These are phyloP conservation scores for Metschnikowia corniflorae DNA, from an alignment of 805 yeast species.

Conservation along the genomic window DNA sequence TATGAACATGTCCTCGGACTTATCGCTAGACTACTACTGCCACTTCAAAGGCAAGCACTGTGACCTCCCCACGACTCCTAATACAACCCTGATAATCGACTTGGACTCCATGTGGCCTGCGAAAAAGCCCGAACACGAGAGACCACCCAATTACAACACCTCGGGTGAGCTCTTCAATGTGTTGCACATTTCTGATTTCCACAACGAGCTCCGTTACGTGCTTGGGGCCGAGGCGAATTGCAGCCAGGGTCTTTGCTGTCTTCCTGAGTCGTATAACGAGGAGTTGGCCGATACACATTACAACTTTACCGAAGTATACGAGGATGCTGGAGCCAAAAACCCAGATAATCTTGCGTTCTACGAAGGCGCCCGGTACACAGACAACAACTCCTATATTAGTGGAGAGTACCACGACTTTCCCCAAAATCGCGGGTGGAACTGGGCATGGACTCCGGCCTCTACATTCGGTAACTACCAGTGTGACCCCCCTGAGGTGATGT, in stretches of 20 bases:
- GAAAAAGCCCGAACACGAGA: slow-evolving; percentile 24
- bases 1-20: slow-evolving; percentile 36
- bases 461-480: slow-evolving; percentile 61
- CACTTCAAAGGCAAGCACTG: slow-evolving; percentile 45
- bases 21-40: slow-evolving; percentile 51
- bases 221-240: slow-evolving; percentile 60
- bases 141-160: slow-evolving; percentile 30
- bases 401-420: slow-evolving; percentile 37
- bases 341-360: slow-evolving; percentile 24
- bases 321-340: slow-evolving; percentile 12
- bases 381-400: slow-evolving; percentile 22
- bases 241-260: slow-evolving; percentile 56
- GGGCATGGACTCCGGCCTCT: slow-evolving; percentile 50
- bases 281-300: slow-evolving; percentile 23
- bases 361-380: slow-evolving; percentile 29
- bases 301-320: slow-evolving; percentile 30
- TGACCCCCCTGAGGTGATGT: slow-evolving; percentile 61
- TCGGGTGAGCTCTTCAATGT: slow-evolving; percentile 49
- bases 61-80: slow-evolving; percentile 50
- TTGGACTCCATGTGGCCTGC: slow-evolving; percentile 36
- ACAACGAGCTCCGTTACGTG: slow-evolving; percentile 52
- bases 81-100: slow-evolving; percentile 36
- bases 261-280: slow-evolving; percentile 43
- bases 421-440: slow-evolving; percentile 24
- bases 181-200: slow-evolving; percentile 65